Evolutionary conservation across 2,329 filamentous ascomycete species (phyloP), one percentile per base, ranked within the genome.

Genomic region (Fusarium lyarnte): DNA sequence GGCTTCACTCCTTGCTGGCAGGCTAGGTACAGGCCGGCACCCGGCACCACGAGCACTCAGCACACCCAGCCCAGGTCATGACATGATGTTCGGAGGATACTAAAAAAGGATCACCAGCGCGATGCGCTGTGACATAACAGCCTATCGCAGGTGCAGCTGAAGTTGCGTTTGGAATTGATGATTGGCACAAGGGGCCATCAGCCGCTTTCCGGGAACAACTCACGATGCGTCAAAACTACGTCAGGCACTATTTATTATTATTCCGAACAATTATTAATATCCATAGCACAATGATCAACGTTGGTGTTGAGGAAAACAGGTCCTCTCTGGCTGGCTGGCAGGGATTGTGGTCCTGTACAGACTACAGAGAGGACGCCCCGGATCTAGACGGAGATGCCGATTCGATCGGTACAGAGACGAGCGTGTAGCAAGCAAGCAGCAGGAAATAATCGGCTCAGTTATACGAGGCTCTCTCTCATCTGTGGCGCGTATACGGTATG

Each of bases 101-200:
- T 69, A 72, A 73, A 72, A 72, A 71, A 71, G 49, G 66, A 73
- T 73, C 59, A 73, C 69, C 64, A 58, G 47, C 33, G 25, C 63
- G 65, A 73, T 59, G 41, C 47, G 42, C 57, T 52, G 13, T 54
- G 35, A 29, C 49, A 53, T 53, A 53, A 39, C 41, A 69, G 33
- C 39, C 45, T 43, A 49, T 60, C 41, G 45, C 27, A 42, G 55
- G 33, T 45, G 41, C 61, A 66, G 59, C 29, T 41, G 52, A 55
- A 54, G 39, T 61, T 33, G 55, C 12, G 31, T 63, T 42, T 43
- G 23, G 16, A 21, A 35, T 43, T 63, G 29, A 45, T 73, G 70
- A 66, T 70, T 73, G 70, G 69, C 23, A 58, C 39, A 39, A 38
- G 25, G 27, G 51, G 35, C 43, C 43, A 35, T 73, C 70, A 64